Conservation (phyloP, 1,284 basidiomycete species). For the Cutaneotrichosporon sp. region DNA sequence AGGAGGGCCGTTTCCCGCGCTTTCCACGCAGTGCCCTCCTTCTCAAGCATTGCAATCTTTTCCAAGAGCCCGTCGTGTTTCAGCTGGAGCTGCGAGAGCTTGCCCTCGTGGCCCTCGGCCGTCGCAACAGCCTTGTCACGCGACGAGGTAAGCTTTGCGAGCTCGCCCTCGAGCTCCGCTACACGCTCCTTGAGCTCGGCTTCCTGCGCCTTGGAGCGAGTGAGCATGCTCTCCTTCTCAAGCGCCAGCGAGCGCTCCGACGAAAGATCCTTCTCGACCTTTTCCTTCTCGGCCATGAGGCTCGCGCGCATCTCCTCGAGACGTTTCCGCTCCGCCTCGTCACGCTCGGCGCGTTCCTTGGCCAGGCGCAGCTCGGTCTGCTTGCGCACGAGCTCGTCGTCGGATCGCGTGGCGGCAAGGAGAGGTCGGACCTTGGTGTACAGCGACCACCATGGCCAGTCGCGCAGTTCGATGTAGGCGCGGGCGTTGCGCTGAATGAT, state of each 20-base stretch:
- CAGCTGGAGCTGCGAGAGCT: slow-evolving; percentile 27
- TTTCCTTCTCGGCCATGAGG: slow-evolving; percentile 73
- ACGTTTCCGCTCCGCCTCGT: slow-evolving; percentile 70
- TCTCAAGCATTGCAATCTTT: slow-evolving; percentile 72
- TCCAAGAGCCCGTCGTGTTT: slow-evolving; percentile 76
- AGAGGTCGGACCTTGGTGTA: slow-evolving; percentile 94
- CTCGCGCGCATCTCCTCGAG: slow-evolving; percentile 72
- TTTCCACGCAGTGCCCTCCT: slow-evolving; percentile 66
- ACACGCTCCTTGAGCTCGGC: slow-evolving; percentile 80
- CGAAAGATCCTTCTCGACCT: slow-evolving; percentile 73
- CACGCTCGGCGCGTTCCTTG: slow-evolving; percentile 78
- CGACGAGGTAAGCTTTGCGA: slow-evolving; percentile 79
- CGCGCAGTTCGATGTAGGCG: slow-evolving; percentile 77
- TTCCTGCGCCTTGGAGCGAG: slow-evolving; percentile 78
- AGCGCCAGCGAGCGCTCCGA: slow-evolving; percentile 72
- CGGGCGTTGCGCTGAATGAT: slow-evolving; percentile 92
- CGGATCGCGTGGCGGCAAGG: slow-evolving; percentile 83
- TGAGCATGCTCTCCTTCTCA: slow-evolving; percentile 81
- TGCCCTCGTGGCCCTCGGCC: slow-evolving; percentile 24
- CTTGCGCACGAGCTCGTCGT: slow-evolving; percentile 85
- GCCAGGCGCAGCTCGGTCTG: slow-evolving; percentile 76
- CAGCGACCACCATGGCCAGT: slow-evolving; percentile 99
- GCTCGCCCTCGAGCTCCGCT: slow-evolving; percentile 68
- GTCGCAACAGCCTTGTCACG: slow-evolving; percentile 61
- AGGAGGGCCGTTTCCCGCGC: slow-evolving; percentile 60